Evolutionary conservation across 345 rosid species (phyloP).

Genomic region (Nasturtium officinale): DNA sequence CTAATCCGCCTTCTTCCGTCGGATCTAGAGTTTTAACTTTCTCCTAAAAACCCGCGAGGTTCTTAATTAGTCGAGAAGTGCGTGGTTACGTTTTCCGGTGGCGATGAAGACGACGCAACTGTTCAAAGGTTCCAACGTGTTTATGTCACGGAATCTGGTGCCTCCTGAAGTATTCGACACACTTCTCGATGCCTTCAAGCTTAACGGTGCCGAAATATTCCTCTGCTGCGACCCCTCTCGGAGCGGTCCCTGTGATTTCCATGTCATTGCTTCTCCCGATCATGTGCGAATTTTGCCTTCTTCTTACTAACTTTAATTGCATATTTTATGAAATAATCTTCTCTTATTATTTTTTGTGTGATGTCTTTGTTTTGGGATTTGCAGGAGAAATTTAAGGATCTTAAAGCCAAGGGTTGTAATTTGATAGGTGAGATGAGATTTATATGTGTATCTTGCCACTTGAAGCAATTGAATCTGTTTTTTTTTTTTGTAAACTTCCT

Average conservation of each 20-base stretch:
- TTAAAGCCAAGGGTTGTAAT: conserved; percentile 78
- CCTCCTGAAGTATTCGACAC: conserved; percentile 88
- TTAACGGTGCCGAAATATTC: conserved; percentile 77
- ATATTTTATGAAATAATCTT: background rate
- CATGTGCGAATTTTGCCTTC: conserved; percentile 47
- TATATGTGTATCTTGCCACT: background rate
- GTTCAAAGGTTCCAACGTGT: conserved; percentile 72
- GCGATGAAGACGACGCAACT: conserved; percentile 62
- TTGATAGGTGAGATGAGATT: conserved; percentile 63
- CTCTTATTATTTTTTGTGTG: background rate
- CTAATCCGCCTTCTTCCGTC: background rate
- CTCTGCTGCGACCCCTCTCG: conserved; percentile 95
- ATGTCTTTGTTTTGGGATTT: conserved; percentile 2
- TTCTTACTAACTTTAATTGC: background rate
- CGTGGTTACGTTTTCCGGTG: conserved; percentile 34
- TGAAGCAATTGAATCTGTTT: conserved; percentile 1
- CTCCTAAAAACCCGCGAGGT: background rate
- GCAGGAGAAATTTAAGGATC: conserved; percentile 92
- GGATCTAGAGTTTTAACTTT: conserved; percentile 3
- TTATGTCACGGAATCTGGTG: conserved; percentile 83
- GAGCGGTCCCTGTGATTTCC: conserved; percentile 68
- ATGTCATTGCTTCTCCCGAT: conserved; percentile 76
- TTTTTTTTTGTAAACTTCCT: background rate
- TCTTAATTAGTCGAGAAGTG: background rate
- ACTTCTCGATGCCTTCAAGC: conserved; percentile 82